phyloP scores from a whole-genome alignment of 352 stramenopile genomes.

The Thalassiosira gravida region DNA sequence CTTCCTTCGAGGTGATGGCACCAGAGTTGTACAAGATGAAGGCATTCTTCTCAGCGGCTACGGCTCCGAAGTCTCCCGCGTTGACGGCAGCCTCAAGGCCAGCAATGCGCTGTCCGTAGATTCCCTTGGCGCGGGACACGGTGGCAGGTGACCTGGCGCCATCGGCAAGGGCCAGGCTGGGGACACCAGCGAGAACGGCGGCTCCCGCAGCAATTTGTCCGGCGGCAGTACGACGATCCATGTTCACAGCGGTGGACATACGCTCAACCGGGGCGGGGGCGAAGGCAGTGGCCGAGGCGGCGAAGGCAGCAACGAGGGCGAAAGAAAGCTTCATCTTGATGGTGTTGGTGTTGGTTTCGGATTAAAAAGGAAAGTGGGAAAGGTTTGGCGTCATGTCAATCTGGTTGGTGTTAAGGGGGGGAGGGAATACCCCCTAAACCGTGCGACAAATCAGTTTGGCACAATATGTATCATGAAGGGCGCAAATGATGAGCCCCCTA shows the following conservation, averaged over 20 bases:
- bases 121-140: constrained; percentile 68
- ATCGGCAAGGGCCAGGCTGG: constrained; percentile 81
- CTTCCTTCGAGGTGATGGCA: constrained; percentile 75
- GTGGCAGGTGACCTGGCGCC: constrained; percentile 82
- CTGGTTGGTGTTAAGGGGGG: neutral
- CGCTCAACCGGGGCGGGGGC: constrained; percentile 48
- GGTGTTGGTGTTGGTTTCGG: constrained; percentile 3
- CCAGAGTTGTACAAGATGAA: constrained; percentile 89
- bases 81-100: constrained; percentile 79
- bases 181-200: constrained; percentile 67
- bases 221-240: constrained; percentile 82
- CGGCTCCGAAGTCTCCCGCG: constrained; percentile 83
- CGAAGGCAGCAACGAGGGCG: constrained; percentile 49
- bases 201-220: constrained; percentile 71
- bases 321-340: constrained; percentile 55
- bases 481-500: neutral
- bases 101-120: constrained; percentile 85
- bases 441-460: neutral
- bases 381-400: constrained; percentile 8
- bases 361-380: constrained; percentile 3
- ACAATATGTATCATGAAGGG: neutral
- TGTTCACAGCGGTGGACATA: constrained; percentile 74
- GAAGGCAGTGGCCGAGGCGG: constrained; percentile 54
- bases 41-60: constrained; percentile 87
- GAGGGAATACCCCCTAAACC: neutral